Evolutionary conservation across 1,139 yeast species (phyloP).

Genomic region (Hemisphaericaspora xylofermentans): DNA sequence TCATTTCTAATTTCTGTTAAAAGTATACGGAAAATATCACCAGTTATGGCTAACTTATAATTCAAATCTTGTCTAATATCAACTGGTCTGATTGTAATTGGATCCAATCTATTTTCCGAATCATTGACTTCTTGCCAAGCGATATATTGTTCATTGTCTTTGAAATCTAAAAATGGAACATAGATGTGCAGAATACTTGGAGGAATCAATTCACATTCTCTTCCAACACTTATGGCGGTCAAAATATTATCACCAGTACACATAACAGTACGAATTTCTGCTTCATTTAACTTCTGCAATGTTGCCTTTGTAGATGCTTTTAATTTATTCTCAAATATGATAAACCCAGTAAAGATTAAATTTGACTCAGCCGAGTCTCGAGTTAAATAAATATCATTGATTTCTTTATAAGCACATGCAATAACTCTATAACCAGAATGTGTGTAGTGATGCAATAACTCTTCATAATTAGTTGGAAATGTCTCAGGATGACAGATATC

Average conservation of each 20-base stretch:
- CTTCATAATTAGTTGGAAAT: conserved; percentile 73
- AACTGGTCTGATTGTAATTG: conserved; percentile 57
- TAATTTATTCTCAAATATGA: conserved; percentile 87
- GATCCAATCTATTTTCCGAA: conserved; percentile 54
- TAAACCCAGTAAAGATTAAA: conserved; percentile 79
- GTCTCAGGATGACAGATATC: conserved; percentile 71
- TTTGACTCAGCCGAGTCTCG: conserved; percentile 69
- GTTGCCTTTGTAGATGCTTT: conserved; percentile 68
- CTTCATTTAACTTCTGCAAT: conserved; percentile 54
- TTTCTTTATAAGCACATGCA: conserved; percentile 77
- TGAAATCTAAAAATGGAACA: conserved; percentile 60
- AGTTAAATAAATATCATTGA: conserved; percentile 13
- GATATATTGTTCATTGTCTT: conserved; percentile 34
- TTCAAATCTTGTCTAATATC: conserved; percentile 28
- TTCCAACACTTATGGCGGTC: conserved; percentile 91
- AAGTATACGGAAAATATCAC: conserved; percentile 81
- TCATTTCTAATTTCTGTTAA: conserved; percentile 53
- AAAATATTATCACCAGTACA: conserved; percentile 96
- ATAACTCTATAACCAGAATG: conserved; percentile 93
- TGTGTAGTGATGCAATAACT: conserved; percentile 76
- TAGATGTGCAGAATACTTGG: conserved; percentile 50
- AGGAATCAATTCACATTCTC: conserved; percentile 70
- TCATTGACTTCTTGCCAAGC: conserved; percentile 68
- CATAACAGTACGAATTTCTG: conserved; percentile 84
- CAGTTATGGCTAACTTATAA: conserved; percentile 82